These are phyloP conservation scores for Monosporascus sp. DNA, from an alignment of 2,329 filamentous ascomycete species.

Conservation along the genomic window DNA sequence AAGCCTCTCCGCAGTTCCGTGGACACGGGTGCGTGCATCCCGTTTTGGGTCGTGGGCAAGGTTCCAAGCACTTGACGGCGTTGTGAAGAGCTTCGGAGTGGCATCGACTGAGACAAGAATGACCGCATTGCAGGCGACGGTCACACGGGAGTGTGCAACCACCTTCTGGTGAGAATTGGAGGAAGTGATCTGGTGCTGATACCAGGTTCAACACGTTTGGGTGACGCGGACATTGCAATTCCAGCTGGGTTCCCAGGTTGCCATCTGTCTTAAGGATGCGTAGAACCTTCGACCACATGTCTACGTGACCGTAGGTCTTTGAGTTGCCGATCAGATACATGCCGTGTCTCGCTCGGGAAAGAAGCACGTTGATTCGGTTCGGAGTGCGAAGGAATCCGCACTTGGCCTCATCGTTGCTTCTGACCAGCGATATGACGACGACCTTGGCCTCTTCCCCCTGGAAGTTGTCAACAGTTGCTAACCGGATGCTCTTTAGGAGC, in stretches of 20 bases:
- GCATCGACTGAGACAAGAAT: slow-evolving; percentile 39
- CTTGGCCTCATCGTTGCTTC: slow-evolving; percentile 55
- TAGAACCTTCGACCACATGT: slow-evolving; percentile 60
- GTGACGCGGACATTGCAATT: slow-evolving; percentile 58
- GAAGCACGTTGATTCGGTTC: slow-evolving; percentile 65
- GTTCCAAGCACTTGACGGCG: slow-evolving; percentile 38
- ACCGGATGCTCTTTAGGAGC: slow-evolving; percentile 42
- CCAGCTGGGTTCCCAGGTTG: slow-evolving; percentile 45
- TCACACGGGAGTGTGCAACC: slow-evolving; percentile 52
- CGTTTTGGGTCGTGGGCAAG: slow-evolving; percentile 34
- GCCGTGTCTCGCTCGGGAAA: slow-evolving; percentile 62
- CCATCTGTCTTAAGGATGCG: slow-evolving; percentile 39
- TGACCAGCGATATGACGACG: slow-evolving; percentile 63
- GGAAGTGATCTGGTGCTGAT: slow-evolving; percentile 52
- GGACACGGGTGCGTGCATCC: slow-evolving; percentile 42
- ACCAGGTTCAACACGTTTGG: slow-evolving; percentile 43
- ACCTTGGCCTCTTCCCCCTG: slow-evolving; percentile 73
- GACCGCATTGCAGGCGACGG: slow-evolving; percentile 41
- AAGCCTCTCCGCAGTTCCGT: slow-evolving; percentile 36
- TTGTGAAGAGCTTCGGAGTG: slow-evolving; percentile 43
- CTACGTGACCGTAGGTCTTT: slow-evolving; percentile 47
- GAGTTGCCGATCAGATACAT: slow-evolving; percentile 68
- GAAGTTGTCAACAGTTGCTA: slow-evolving; percentile 70
- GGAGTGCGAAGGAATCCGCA: slow-evolving; percentile 61
- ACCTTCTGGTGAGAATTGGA: slow-evolving; percentile 51